These are phyloP conservation scores for Colletotrichum limetticola DNA, from an alignment of 2,329 filamentous ascomycete genomes.

Conservation along the genomic window DNA sequence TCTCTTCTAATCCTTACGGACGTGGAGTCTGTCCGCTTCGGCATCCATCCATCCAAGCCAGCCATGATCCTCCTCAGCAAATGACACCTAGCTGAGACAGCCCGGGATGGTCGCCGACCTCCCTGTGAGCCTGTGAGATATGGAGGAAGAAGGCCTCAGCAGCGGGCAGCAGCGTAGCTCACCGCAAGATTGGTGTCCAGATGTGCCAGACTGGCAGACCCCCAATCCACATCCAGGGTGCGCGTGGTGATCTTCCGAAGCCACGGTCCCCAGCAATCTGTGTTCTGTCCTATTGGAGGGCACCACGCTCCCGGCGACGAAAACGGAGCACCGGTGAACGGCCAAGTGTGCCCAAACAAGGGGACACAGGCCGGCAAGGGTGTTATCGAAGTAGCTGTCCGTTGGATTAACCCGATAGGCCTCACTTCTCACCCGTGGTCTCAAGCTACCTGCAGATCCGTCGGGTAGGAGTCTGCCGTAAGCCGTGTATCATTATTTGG, in stretches of 20 bases:
- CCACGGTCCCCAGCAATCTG: neutral
- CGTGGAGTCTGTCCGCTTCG: neutral
- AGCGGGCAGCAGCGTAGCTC: neutral
- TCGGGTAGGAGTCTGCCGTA: neutral
- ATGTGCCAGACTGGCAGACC: neutral
- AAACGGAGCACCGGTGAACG: conserved; percentile 9
- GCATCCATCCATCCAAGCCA: neutral
- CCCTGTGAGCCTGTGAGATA: neutral
- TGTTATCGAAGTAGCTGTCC: neutral
- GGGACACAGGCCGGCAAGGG: neutral
- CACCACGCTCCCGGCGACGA: conserved; percentile 7
- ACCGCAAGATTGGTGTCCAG: conserved; percentile 22
- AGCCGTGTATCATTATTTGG: neutral
- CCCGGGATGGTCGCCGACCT: conserved; percentile 17
- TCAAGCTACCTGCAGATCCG: neutral
- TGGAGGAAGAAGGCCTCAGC: neutral
- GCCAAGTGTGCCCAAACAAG: conserved; percentile 8
- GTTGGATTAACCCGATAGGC: neutral
- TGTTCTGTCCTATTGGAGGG: conserved; percentile 21
- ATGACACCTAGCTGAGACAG: conserved; percentile 11
- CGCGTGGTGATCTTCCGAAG: conserved; percentile 30
- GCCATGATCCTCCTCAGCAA: neutral
- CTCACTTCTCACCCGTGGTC: neutral
- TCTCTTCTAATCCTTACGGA: neutral
- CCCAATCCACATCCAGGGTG: conserved; percentile 22